Percentiles rank a stretch among this genome's conserved stretches.
These are phyloP conservation scores for Neocallimastix lanati DNA, from an alignment of 192 early-diverging fungal genomes.

Conservation along the genomic window DNA sequence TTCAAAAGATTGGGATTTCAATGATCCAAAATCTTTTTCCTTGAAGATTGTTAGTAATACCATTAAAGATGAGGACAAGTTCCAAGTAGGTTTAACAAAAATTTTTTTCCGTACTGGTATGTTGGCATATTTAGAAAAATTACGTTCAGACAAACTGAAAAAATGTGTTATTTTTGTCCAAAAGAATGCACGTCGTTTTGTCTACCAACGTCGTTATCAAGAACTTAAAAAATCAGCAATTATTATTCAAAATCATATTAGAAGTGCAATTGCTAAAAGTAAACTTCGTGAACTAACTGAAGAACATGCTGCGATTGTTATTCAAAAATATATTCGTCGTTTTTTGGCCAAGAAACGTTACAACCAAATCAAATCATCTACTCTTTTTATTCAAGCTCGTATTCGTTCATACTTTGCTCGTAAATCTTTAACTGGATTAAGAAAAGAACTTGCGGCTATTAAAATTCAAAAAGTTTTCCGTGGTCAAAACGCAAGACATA, in stretches of 20 bases:
- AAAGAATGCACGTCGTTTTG: conserved; percentile 59
- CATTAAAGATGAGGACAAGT: conserved; percentile 70
- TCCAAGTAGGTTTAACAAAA: conserved; percentile 85
- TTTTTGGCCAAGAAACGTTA: not conserved
- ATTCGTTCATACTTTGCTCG: conserved; percentile 32
- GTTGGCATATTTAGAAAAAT: conserved; percentile 62
- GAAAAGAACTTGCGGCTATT: conserved; percentile 47
- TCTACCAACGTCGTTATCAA: conserved; percentile 41
- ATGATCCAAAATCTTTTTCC: conserved; percentile 20
- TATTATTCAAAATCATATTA: not conserved
- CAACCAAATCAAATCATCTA: not conserved
- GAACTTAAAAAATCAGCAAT: conserved; percentile 7
- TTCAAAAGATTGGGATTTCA: conserved; percentile 31
- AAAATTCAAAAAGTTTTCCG: conserved; percentile 60
- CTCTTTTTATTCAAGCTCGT: conserved; percentile 15
- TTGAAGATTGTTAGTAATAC: conserved; percentile 26
- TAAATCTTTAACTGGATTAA: conserved; percentile 26
- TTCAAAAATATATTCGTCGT: conserved; percentile 3
- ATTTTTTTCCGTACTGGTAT: conserved; percentile 98
- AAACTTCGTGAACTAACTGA: not conserved
- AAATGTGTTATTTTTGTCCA: conserved; percentile 71
- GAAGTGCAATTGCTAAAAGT: not conserved
- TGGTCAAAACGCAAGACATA: conserved; percentile 8
- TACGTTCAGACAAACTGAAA: conserved; percentile 64
- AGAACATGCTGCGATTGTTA: not conserved